Evolutionary conservation across 2,329 filamentous ascomycete genomes (phyloP).

Genomic region (Aspergillus tanneri): DNA sequence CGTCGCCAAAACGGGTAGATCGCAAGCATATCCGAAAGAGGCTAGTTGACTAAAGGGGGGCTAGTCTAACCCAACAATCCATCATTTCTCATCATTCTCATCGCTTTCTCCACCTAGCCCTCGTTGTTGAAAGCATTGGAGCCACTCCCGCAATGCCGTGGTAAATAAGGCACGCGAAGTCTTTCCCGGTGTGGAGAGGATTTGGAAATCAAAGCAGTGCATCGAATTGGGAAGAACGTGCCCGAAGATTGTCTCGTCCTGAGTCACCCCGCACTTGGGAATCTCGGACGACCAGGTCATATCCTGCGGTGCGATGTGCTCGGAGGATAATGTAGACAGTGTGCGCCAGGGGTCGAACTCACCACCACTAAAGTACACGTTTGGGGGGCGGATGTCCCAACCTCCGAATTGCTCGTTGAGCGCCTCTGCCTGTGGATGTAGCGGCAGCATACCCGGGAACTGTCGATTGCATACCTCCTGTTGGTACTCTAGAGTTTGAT

Average conservation of each 20-base stretch:
- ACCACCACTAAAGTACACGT: constrained; percentile 52
- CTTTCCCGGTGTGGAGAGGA: constrained; percentile 31
- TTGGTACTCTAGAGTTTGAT: constrained; percentile 47
- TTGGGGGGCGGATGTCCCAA: constrained; percentile 53
- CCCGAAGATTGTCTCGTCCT: constrained; percentile 47
- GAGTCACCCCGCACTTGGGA: constrained; percentile 45
- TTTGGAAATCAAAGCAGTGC: constrained; percentile 52
- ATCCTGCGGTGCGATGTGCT: constrained; percentile 42
- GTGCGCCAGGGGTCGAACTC: constrained; percentile 56
- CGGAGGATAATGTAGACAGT: constrained; percentile 45
- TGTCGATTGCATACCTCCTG: constrained; percentile 49
- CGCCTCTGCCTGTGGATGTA: constrained; percentile 37
- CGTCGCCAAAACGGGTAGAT: constrained; percentile 8
- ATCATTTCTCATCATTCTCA: neutral
- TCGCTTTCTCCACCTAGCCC: neutral
- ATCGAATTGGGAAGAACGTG: constrained; percentile 47
- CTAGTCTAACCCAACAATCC: neutral
- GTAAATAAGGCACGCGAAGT: constrained; percentile 40
- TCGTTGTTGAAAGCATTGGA: constrained; percentile 41
- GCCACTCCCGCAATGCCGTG: constrained; percentile 47
- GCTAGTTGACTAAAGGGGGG: constrained; percentile 1
- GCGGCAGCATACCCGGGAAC: constrained; percentile 49
- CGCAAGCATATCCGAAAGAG: constrained; percentile 16
- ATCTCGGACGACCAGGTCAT: constrained; percentile 41
- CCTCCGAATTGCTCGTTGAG: constrained; percentile 50